A percentile compares a stretch with the other conserved stretches of the same genome.
phyloP scores from a whole-genome alignment of 2,329 filamentous ascomycete genomes.

The Aspergillus latus region DNA sequence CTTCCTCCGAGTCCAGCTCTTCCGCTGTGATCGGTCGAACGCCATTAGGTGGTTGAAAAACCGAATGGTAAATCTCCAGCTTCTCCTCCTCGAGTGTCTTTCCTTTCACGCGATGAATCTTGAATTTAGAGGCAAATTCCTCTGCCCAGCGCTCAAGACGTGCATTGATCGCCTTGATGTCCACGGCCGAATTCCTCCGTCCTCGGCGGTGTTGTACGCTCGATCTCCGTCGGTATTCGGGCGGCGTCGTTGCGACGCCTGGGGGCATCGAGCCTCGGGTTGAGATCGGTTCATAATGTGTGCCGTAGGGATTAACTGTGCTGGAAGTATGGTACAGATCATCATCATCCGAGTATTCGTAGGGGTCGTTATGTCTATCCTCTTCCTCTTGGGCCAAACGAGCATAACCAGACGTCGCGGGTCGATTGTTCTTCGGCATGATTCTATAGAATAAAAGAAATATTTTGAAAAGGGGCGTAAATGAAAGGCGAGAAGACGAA shows the following conservation, averaged over 20 bases:
- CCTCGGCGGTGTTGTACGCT: conserved; percentile 52
- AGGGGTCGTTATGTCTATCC: conserved; percentile 42
- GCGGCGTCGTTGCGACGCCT: conserved; percentile 38
- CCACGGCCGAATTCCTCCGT: conserved; percentile 80
- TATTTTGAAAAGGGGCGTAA: conserved; percentile 9
- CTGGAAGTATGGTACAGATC: conserved; percentile 57
- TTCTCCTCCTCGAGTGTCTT: conserved; percentile 76
- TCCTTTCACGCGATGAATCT: conserved; percentile 74
- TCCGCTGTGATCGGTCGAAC: conserved; percentile 77
- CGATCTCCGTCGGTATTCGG: conserved; percentile 48
- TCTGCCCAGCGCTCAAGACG: conserved; percentile 94
- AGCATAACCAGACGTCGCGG: conserved; percentile 78
- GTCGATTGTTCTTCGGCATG: conserved; percentile 65
- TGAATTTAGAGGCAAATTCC: conserved; percentile 96
- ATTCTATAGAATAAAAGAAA: conserved; percentile 32
- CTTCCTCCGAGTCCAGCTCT: conserved; percentile 60
- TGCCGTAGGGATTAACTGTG: conserved; percentile 55
- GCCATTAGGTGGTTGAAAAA: conserved; percentile 91
- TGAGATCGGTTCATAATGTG: conserved; percentile 63
- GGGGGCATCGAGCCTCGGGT: conserved; percentile 53
- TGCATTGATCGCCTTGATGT: conserved; percentile 97
- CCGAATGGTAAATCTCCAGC: conserved; percentile 94
- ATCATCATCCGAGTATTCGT: conserved; percentile 71
- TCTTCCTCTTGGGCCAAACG: conserved; percentile 80
- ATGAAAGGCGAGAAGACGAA: conserved; percentile 18